These are phyloP conservation scores for Colletotrichum ledebouriae DNA, from an alignment of 2,329 filamentous ascomycete genomes.

Conservation along the genomic window DNA sequence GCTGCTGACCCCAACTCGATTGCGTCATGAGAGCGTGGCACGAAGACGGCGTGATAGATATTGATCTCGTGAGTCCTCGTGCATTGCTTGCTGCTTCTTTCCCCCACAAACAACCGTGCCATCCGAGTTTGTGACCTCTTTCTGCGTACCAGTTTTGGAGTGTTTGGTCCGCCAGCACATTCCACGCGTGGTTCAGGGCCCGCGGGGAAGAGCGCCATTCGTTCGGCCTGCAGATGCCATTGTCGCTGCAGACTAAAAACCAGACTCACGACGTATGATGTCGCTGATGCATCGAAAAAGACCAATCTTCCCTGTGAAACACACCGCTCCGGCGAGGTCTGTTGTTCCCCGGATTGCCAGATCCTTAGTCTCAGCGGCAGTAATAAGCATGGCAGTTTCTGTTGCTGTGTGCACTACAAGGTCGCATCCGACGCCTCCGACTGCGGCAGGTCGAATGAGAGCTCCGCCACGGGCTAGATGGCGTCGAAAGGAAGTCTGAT, in stretches of 20 bases:
- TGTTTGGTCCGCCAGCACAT: neutral
- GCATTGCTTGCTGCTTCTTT: conserved; percentile 21
- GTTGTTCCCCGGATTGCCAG: neutral
- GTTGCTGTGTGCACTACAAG: neutral
- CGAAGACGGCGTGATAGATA: conserved; percentile 8
- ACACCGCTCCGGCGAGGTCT: neutral
- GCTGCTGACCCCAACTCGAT: conserved; percentile 4
- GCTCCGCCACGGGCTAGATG: conserved; percentile 13
- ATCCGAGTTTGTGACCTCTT: conserved; percentile 21
- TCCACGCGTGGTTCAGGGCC: neutral
- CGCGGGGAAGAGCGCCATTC: conserved; percentile 19
- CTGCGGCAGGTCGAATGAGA: conserved; percentile 29
- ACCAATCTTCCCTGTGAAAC: neutral
- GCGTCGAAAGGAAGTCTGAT: neutral
- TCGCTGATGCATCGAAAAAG: conserved; percentile 13
- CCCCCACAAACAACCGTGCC: conserved; percentile 41
- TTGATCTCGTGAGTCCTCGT: conserved; percentile 34
- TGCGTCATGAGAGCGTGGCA: conserved; percentile 31
- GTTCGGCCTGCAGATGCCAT: neutral
- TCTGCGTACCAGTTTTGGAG: neutral
- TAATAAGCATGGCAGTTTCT: neutral
- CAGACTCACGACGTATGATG: neutral
- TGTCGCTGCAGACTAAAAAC: conserved; percentile 4
- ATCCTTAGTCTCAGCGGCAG: neutral
- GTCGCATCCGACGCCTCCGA: conserved; percentile 26